phyloP scores from a whole-genome alignment of 2,329 filamentous ascomycete species.

The Emergomyces africanus region DNA sequence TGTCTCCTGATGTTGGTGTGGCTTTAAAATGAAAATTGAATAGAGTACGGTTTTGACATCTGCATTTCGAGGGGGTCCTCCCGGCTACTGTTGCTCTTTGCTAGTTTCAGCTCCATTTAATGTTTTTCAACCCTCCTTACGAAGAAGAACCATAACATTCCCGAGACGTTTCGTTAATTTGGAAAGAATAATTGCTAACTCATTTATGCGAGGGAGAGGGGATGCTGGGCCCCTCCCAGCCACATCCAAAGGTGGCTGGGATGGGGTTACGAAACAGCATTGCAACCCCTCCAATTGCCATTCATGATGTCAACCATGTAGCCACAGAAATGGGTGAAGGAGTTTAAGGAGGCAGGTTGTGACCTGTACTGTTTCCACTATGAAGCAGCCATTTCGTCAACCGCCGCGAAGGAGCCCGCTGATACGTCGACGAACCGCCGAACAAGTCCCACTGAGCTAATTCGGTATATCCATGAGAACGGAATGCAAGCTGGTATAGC shows the following conservation, averaged over 20 bases:
- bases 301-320: conserved; percentile 24
- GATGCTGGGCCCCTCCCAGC: neutral
- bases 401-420: conserved; percentile 68
- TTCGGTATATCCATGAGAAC: conserved; percentile 77
- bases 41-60: neutral
- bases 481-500: conserved; percentile 89
- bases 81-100: too few relatives aligned
- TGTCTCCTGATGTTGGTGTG: too few relatives aligned
- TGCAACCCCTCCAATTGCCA: neutral
- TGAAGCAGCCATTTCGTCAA: conserved; percentile 76
- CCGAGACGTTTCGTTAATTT: neutral
- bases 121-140: too few relatives aligned
- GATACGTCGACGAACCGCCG: conserved; percentile 50
- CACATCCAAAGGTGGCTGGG: neutral
- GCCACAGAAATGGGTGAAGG: conserved; percentile 97
- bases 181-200: neutral
- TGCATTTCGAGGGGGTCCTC: neutral
- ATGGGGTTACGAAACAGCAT: neutral
- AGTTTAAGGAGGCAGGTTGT: conserved; percentile 87
- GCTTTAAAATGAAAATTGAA: too few relatives aligned
- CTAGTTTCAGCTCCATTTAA: too few relatives aligned
- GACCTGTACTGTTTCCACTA: conserved; percentile 99
- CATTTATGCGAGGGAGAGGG: neutral
- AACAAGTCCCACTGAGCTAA: conserved; percentile 73
- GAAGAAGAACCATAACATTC: neutral